Evolutionary conservation across 148 eudicot species (phyloP), one percentile per base, ranked within the genome.

Genomic region (Cornus kousa): DNA sequence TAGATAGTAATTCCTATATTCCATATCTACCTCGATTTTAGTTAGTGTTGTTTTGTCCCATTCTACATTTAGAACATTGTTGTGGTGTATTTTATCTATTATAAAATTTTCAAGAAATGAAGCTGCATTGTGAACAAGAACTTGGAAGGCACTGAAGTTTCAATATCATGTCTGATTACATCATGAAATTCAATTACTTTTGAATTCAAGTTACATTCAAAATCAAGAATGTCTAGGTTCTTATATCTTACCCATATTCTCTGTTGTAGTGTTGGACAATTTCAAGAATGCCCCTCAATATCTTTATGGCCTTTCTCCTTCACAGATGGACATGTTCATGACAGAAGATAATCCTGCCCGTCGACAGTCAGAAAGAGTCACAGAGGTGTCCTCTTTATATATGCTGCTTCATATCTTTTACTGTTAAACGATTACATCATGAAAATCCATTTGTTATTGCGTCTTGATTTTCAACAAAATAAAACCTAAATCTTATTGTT

Each of bases 251-350:
- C 33, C 35, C 17, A 64, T 76, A 62, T 55, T 76, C 59, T 72
- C 67, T n/a, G 78, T 68, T 79, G 75, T 68, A 94, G 98, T 92
- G 88, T 86, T 82, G 88, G 95, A 92, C 12, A 91, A 94, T 84
- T 90, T 79, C 85, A 87, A 88, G 86, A 91, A 87, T 74, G 87
- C 80, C 35, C 95, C 95, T 46, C 88, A 90, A 79, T 84, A 78
- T 86, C 89, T 95, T 17, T 91, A 95, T 78, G 98, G 97, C 76
- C 93, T 95, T 70, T 35, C 74, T 78, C 94, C 97, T 65, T 81
- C 91, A 57, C 93, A 95, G 81, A 86, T 95, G 94, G 95, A 91
- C 80, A 86, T 90, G 96, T 89, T 95, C 90, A 90, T 90, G 91
- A 93, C 92, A 17, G 93, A 88, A 78, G 93, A 94, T 84, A 94